Conservation (phyloP, 2,329 filamentous ascomycete species). For the Exophiala aquamarina region DNA sequence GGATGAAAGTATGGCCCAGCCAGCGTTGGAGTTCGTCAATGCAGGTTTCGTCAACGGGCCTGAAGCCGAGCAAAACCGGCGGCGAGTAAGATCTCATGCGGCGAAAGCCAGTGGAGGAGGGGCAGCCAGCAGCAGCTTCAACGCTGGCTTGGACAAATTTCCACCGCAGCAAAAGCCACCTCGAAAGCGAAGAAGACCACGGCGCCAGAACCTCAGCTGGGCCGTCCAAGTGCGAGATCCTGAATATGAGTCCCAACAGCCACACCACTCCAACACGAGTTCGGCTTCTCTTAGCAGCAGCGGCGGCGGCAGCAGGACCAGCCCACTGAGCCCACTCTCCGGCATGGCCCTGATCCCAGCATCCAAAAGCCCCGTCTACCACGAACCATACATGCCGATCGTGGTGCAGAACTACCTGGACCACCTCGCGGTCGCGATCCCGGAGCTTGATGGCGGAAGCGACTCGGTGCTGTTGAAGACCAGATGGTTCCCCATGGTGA, state of each 20-base stretch:
- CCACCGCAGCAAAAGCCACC: too few relatives aligned
- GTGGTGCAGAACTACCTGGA: slow-evolving; percentile 28
- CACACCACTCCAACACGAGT: neutral
- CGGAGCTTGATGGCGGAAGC: slow-evolving; percentile 39
- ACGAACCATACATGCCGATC: slow-evolving; percentile 12
- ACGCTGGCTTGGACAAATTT: too few relatives aligned
- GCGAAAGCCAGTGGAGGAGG: neutral
- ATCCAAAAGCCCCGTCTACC: slow-evolving; percentile 10
- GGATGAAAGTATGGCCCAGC: too few relatives aligned
- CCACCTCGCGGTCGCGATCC: slow-evolving; percentile 43
- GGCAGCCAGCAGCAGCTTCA: neutral
- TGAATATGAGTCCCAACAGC: neutral
- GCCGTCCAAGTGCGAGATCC: slow-evolving; percentile 5
- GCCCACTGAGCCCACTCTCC: slow-evolving; percentile 2
- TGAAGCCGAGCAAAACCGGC: neutral
- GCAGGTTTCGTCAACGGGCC: neutral
- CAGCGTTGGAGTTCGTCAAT: slow-evolving; percentile 13
- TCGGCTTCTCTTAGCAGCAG: too few relatives aligned
- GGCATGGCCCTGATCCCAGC: slow-evolving; percentile 11
- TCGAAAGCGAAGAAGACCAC: too few relatives aligned
- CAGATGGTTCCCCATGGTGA: slow-evolving; percentile 43
- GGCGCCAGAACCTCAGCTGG: slow-evolving; percentile 3
- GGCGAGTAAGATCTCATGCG: slow-evolving; percentile 12
- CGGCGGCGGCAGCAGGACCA: too few relatives aligned
- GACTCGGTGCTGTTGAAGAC: slow-evolving; percentile 38